Base-by-base conservation (phyloP, 495 filamentous ascomycete genomes). In the Haplographium delicatum region DNA sequence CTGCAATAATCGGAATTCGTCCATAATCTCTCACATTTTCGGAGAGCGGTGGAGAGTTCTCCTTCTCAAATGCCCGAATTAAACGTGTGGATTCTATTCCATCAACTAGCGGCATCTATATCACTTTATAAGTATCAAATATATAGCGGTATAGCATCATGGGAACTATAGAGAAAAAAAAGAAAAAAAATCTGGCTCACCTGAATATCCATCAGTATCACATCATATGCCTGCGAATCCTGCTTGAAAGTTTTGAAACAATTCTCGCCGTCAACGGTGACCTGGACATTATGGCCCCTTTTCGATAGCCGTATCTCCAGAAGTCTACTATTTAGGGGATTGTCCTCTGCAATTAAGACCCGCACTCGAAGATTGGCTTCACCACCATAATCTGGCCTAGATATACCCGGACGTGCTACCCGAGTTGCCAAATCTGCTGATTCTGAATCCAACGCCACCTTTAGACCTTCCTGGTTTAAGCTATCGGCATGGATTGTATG, bases 201-300 rank as follows among this genome's bases (percentile, higher is more conserved):
- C 74, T 95, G 90, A 65, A 96, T 87, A 62, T 96, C 91, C 91
- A 96, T 96, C 61, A 96, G 71, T 20, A 96, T 72, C 13, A 90
- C 81, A 63, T 96, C 89, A 59, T 83, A 94, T 7, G 39, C 59
- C 28, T 59, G 60, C 2, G 78, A 71, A 31, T 76, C 71, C 11
- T 82, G 78, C 22, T 63, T 68, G 59, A 87, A 91, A 5, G 75
- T 67, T 25, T 73, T 72, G 0, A 84, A 84, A 58, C 91, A 96
- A 53, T 88, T 86, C 59, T 91, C 82, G 2, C 91, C 91, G 58
- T 96, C 95, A 13, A 83, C 68, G 0, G 89, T 88, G 31, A 90
- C 67, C 8, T 72, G 63, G 0, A 93, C 83, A 3, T 72, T 69
- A 61, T 95, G 85, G 0, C 89, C 88, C 2, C 82, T 59, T 62